Evolutionary conservation across 345 rosid genomes (phyloP).

Genomic region (Garcia nutans): DNA sequence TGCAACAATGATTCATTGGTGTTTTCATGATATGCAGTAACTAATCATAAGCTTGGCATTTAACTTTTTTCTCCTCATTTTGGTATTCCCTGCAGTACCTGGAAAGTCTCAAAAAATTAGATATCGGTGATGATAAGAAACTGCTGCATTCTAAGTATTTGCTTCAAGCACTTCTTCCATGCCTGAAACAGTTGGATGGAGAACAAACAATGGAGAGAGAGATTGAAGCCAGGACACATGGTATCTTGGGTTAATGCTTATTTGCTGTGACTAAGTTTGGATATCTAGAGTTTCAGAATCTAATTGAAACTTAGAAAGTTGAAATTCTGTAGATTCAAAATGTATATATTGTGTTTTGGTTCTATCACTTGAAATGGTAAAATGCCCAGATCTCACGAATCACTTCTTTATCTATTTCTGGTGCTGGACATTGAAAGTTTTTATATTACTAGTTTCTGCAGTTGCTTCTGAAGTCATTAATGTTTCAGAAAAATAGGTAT

Average conservation of each 20-base stretch:
- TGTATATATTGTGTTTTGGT: too few relatives aligned
- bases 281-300: neutral
- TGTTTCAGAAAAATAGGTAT: neutral
- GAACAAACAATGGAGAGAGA: conserved; percentile 49
- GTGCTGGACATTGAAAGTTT: neutral
- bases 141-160: conserved; percentile 34
- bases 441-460: neutral
- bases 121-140: conserved; percentile 17
- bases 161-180: conserved; percentile 45
- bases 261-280: neutral
- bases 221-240: conserved; percentile 43
- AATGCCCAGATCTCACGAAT: neutral
- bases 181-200: conserved; percentile 39
- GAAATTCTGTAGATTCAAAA: too few relatives aligned
- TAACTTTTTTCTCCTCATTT: neutral
- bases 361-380: neutral
- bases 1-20: neutral
- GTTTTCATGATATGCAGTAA: neutral
- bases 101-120: neutral
- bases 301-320: neutral
- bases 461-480: neutral
- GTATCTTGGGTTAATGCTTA: conserved; percentile 26
- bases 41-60: neutral
- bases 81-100: conserved; percentile 26
- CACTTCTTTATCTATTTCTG: neutral